Evolutionary conservation across 73 alveolate species (phyloP).

Genomic region (Loxodes magnus): DNA sequence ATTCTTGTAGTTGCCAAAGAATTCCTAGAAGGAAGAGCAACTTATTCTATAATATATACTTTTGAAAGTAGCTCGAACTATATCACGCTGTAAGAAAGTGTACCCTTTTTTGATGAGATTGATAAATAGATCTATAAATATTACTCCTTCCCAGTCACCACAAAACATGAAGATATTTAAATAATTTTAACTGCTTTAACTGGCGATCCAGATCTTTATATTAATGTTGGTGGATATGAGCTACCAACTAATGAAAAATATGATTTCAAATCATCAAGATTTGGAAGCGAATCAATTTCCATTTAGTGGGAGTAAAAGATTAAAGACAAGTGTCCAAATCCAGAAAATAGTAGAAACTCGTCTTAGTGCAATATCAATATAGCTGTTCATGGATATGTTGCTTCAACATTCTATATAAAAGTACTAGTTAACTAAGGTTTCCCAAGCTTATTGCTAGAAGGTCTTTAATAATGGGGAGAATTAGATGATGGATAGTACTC

Average conservation of each 20-base stretch:
- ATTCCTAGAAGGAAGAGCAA: not conserved
- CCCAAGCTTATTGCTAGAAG: not conserved
- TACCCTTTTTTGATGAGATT: not conserved
- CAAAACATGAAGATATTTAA: not conserved
- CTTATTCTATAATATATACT: not conserved
- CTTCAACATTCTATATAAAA: slow-evolving; percentile 1
- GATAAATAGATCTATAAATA: not conserved
- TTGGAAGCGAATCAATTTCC: slow-evolving; percentile 6
- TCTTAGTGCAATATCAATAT: not conserved
- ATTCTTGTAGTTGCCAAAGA: slow-evolving; percentile 1
- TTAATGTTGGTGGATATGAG: no score
- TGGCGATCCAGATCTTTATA: slow-evolving; percentile 12
- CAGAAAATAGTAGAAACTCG: not conserved
- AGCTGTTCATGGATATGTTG: not conserved
- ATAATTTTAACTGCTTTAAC: not conserved
- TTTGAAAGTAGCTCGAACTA: not conserved
- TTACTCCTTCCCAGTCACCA: slow-evolving; percentile 3
- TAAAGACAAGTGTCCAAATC: not conserved
- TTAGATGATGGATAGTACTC: not conserved
- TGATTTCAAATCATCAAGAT: not conserved
- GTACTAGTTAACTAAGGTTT: not conserved
- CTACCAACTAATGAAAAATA: slow-evolving; percentile 1
- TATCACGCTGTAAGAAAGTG: not conserved
- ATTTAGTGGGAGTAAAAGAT: not conserved
- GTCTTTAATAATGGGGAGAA: not conserved